Percentiles rank a stretch among this genome's conserved stretches.
Conservation (phyloP, 208 protist genomes). For the Naegleria gruberi region DNA sequence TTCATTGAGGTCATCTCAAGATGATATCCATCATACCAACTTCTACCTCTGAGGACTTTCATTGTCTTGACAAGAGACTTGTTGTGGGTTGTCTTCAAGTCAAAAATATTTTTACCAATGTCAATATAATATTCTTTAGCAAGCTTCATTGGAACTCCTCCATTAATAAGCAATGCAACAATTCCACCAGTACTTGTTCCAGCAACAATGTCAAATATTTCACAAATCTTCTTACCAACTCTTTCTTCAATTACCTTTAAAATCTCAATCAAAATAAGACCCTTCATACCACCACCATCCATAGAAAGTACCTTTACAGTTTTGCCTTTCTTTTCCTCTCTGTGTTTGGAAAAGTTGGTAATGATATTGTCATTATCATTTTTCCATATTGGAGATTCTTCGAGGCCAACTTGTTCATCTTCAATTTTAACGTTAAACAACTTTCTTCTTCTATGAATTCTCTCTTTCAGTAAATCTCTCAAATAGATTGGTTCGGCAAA, state of each 20-base stretch:
- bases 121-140: neutral
- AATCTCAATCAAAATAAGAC: conserved; percentile 20
- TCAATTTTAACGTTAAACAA: neutral
- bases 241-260: conserved; percentile 7
- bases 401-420: neutral
- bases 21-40: neutral
- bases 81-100: neutral
- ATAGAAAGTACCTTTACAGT: conserved; percentile 19
- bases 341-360: neutral
- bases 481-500: neutral
- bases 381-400: neutral
- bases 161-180: neutral
- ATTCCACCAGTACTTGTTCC: neutral
- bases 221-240: neutral
- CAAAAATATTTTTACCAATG: neutral
- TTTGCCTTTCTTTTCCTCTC: neutral
- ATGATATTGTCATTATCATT: neutral
- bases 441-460: neutral
- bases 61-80: neutral
- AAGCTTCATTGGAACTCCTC: neutral
- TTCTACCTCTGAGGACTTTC: neutral
- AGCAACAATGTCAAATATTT: neutral
- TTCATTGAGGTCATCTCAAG: neutral
- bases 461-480: neutral
- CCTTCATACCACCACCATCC: conserved; percentile 32